Conservation (phyloP, 345 rosid species). For the Heritiera littoralis region DNA sequence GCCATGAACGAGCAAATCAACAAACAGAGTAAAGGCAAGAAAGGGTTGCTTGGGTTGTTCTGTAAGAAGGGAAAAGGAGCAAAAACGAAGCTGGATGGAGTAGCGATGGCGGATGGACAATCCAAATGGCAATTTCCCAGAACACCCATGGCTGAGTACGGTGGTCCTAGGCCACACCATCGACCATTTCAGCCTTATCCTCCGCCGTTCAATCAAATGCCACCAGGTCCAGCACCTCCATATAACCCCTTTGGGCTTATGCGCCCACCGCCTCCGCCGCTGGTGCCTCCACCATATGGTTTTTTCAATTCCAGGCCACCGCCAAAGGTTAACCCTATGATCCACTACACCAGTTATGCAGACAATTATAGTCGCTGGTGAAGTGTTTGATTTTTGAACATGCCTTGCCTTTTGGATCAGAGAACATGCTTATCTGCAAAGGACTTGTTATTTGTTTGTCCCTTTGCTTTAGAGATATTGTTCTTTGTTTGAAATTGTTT, state of each 20-base stretch:
- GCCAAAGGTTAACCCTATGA: not conserved
- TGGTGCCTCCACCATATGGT: not conserved
- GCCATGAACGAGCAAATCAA: not conserved
- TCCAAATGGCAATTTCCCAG: slow-evolving; percentile 4
- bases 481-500: not conserved
- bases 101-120: not conserved
- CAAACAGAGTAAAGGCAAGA: not conserved
- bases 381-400: not conserved
- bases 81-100: not conserved
- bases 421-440: no score
- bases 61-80: not conserved
- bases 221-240: not conserved
- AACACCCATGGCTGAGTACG: not conserved
- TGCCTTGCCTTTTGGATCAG: not conserved
- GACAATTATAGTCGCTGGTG: slow-evolving; percentile 1
- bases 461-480: not conserved
- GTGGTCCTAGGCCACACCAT: not conserved
- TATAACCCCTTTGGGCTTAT: not conserved
- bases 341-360: slow-evolving; percentile 16
- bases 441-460: not conserved
- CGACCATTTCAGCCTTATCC: not conserved
- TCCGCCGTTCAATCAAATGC: not conserved
- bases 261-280: not conserved
- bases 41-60: not conserved
- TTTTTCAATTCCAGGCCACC: slow-evolving; percentile 13